Conservation (phyloP, 306 rosid species). For the Dalbergia oliveri region DNA sequence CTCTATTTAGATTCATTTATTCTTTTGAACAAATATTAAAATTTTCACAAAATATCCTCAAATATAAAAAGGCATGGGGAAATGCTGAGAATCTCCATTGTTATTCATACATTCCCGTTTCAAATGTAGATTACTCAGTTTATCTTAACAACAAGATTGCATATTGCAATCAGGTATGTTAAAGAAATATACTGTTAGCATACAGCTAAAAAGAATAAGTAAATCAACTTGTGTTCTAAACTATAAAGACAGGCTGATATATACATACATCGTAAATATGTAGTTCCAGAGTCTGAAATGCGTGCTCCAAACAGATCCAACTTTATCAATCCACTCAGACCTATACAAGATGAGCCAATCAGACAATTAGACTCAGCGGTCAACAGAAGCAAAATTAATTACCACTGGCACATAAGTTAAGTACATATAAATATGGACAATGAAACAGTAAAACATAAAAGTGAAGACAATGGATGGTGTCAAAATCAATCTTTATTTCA, state of each 20-base stretch:
- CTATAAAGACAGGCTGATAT: neutral
- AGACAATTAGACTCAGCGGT: slow-evolving; percentile 21
- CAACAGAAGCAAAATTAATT: slow-evolving; percentile 10
- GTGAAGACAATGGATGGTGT: neutral
- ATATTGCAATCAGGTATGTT: neutral
- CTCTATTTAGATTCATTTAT: slow-evolving; percentile 2
- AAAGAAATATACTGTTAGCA: slow-evolving; percentile 11
- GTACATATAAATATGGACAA: slow-evolving; percentile 25
- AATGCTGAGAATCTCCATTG: neutral
- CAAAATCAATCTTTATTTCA: slow-evolving; percentile 14
- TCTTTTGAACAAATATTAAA: neutral
- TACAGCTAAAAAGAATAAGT: neutral
- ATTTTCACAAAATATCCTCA: slow-evolving; percentile 5
- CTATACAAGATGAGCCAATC: slow-evolving; percentile 53
- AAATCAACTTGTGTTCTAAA: slow-evolving; percentile 32
- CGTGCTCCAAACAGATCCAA: slow-evolving; percentile 97
- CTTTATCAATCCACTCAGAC: slow-evolving; percentile 80
- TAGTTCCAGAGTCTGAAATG: slow-evolving; percentile 82
- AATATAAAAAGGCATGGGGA: neutral
- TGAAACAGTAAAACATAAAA: neutral
- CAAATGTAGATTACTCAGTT: neutral
- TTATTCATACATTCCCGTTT: slow-evolving; percentile 4
- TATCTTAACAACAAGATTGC: slow-evolving; percentile 12
- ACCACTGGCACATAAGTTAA: neutral
- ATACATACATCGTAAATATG: slow-evolving; percentile 75